These are phyloP conservation scores for Anacardium occidentale DNA, from an alignment of 345 rosid genomes.

Conservation along the genomic window DNA sequence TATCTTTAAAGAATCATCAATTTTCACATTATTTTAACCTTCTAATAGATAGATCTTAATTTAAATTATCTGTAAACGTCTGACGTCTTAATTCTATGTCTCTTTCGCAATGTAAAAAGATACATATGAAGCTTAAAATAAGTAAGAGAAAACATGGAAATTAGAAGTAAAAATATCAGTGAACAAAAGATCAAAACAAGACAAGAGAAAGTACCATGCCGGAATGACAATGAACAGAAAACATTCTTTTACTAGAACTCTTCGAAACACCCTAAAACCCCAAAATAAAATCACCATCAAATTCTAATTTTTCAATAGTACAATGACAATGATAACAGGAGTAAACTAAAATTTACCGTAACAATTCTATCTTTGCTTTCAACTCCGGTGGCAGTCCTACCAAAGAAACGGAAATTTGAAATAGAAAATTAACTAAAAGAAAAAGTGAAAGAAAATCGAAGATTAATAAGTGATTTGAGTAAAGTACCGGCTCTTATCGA, in stretches of 20 bases:
- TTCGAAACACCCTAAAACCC: slow-evolving; percentile 82
- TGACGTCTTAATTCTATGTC: too few relatives aligned
- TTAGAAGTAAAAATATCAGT: too few relatives aligned
- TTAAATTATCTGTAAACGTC: too few relatives aligned
- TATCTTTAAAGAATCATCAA: background rate
- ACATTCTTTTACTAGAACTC: slow-evolving; percentile 91
- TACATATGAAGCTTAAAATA: too few relatives aligned
- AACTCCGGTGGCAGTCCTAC: slow-evolving; percentile 92
- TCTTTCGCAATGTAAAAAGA: background rate
- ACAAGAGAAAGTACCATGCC: too few relatives aligned
- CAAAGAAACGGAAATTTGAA: background rate
- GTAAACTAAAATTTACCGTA: slow-evolving; percentile 47
- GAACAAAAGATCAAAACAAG: too few relatives aligned
- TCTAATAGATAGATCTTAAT: too few relatives aligned
- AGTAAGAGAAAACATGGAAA: too few relatives aligned
- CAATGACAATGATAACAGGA: background rate
- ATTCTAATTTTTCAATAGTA: background rate
- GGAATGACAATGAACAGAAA: slow-evolving; percentile 29
- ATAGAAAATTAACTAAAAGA: background rate
- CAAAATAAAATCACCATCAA: background rate
- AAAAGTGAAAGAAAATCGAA: background rate
- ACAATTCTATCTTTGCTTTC: slow-evolving; percentile 96
- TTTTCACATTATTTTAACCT: background rate
- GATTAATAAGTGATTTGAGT: background rate
- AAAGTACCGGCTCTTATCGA: slow-evolving; percentile 91